Evolutionary conservation across 192 early-diverging fungal genomes (phyloP).

Genomic region (Entomortierella chlamydospora): DNA sequence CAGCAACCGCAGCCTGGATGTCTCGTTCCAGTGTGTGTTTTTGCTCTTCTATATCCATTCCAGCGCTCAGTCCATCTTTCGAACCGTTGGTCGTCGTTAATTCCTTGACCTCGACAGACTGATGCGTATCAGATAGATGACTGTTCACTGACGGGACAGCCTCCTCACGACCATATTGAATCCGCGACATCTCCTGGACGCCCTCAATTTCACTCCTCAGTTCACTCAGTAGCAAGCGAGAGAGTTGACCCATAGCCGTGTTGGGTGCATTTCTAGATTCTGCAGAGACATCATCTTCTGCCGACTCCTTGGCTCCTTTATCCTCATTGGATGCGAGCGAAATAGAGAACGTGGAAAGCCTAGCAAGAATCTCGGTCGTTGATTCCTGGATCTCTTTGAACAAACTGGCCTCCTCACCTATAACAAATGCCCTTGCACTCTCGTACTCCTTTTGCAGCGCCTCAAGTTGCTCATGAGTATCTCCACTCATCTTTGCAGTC

Average conservation of each 20-base stretch:
- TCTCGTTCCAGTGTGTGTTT: slow-evolving; percentile 19
- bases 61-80: not conserved
- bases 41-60: slow-evolving; percentile 1
- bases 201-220: slow-evolving; percentile 28
- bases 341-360: not conserved
- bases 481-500: not conserved
- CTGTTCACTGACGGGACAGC: not conserved
- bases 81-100: not conserved
- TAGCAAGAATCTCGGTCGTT: slow-evolving; percentile 8
- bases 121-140: not conserved
- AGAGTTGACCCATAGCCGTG: slow-evolving; percentile 2
- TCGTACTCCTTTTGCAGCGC: slow-evolving; percentile 24
- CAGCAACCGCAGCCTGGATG: slow-evolving; percentile 44
- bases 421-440: not conserved
- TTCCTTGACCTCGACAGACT: not conserved
- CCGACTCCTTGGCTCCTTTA: not conserved
- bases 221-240: slow-evolving; percentile 9
- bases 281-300: not conserved
- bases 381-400: slow-evolving; percentile 24
- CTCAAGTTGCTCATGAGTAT: slow-evolving; percentile 8
- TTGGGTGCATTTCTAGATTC: not conserved
- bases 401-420: slow-evolving; percentile 12
- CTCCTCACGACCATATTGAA: slow-evolving; percentile 28
- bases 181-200: slow-evolving; percentile 7
- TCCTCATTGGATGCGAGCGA: not conserved